Percentiles rank a stretch among this genome's conserved stretches.
Conservation (phyloP, 306 rosid species). For the Ormosia semicastrata region DNA sequence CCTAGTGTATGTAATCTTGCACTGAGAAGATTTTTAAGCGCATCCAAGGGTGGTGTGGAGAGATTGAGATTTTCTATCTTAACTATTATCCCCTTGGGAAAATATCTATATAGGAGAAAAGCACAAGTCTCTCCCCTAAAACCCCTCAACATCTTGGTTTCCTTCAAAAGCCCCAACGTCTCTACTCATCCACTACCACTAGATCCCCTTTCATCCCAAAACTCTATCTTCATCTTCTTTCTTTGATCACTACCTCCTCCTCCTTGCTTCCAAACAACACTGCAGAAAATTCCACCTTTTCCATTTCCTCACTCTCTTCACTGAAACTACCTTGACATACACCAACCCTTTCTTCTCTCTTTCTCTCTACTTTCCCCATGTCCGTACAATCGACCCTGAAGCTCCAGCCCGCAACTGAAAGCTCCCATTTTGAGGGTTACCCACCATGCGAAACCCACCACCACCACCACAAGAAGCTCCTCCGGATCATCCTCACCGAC, state of each 20-base stretch:
- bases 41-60: too few relatives aligned
- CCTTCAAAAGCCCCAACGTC: not conserved
- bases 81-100: too few relatives aligned
- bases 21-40: too few relatives aligned
- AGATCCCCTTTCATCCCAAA: too few relatives aligned
- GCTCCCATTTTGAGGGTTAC: slow-evolving; percentile 12
- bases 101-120: too few relatives aligned
- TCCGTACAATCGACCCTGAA: slow-evolving; percentile 19
- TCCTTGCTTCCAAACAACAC: not conserved
- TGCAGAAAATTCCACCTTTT: not conserved
- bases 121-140: not conserved
- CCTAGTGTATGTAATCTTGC: not conserved
- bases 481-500: slow-evolving; percentile 74
- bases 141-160: not conserved
- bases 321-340: not conserved
- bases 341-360: too few relatives aligned
- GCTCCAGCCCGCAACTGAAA: slow-evolving; percentile 21
- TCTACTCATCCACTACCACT: too few relatives aligned
- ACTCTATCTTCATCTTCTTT: not conserved
- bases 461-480: slow-evolving; percentile 26
- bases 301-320: not conserved
- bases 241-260: not conserved
- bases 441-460: slow-evolving; percentile 29
- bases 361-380: not conserved
- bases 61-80: too few relatives aligned